Percentiles rank a stretch among this genome's conserved stretches.
These are phyloP conservation scores for Chrysophaeum taylorii DNA, from an alignment of 352 stramenopile species.

Conservation along the genomic window DNA sequence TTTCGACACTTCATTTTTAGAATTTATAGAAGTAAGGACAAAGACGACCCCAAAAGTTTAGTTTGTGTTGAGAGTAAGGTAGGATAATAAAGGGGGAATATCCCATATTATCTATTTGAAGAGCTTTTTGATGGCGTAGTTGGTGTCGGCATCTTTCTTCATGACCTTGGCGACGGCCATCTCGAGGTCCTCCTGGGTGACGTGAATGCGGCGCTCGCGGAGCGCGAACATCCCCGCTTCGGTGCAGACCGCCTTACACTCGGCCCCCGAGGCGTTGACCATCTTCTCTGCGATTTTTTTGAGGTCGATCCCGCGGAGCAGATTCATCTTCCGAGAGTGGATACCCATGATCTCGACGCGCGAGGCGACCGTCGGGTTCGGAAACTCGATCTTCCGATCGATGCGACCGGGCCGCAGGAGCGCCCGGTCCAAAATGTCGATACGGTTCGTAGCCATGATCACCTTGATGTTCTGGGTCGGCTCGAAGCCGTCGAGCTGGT, in stretches of 20 bases:
- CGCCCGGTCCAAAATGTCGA: slow-evolving; percentile 94
- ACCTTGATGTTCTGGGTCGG: slow-evolving; percentile 45
- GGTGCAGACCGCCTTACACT: slow-evolving; percentile 98
- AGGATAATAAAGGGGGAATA: too few species aligned
- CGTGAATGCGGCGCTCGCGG: slow-evolving; percentile 94
- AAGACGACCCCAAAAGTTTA: too few species aligned
- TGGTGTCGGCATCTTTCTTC: slow-evolving; percentile 97
- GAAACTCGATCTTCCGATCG: slow-evolving; percentile 99
- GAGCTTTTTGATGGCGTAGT: slow-evolving; percentile 30
- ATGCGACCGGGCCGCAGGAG: slow-evolving; percentile 92
- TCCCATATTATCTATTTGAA: too few species aligned
- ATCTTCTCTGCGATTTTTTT: slow-evolving; percentile 96
- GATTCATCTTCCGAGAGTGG: slow-evolving; percentile 97
- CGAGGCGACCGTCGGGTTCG: slow-evolving; percentile 87
- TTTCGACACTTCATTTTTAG: too few species aligned
- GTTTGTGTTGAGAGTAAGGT: too few species aligned
- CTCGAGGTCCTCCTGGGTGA: slow-evolving; percentile 99
- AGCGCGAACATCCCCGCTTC: slow-evolving; percentile 99
- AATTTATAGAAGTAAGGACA: too few species aligned
- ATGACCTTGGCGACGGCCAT: slow-evolving; percentile 99
- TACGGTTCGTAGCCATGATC: slow-evolving; percentile 97
- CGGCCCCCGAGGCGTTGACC: slow-evolving; percentile 86
- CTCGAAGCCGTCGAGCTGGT: slow-evolving; percentile 77
- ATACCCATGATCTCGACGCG: slow-evolving; percentile 96
- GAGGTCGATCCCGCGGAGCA: slow-evolving; percentile 95